Base-by-base conservation (phyloP, 192 early-diverging fungal genomes). In the Spizellomyces sp. region DNA sequence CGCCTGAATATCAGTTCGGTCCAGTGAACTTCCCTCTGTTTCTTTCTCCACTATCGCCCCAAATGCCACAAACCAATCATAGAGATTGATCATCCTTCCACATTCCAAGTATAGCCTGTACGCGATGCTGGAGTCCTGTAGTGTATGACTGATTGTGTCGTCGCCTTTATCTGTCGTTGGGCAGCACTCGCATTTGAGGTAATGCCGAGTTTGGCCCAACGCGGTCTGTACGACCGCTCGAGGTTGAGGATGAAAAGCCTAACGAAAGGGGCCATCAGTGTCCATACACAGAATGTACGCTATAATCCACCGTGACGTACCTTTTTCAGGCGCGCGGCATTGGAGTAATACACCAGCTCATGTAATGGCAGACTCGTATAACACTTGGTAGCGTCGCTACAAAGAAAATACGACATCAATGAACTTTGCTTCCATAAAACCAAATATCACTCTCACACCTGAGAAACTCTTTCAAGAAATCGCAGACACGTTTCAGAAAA, bases 81-180 rank as follows among this genome's bases (percentile, higher is more conserved):
- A 92, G 50, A 98, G 75, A 73, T 99, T 98, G 77, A 99, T 96
- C 83, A 98, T 79, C 65, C 91, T 86, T 4, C 95, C 94, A 75
- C 92, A 98, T 66, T 98, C 95, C 6, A 91, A 81, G 79, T 97
- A 94, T 10, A 98, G 83, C 55, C 90, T 88, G 74, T 99, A 99
- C 7, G 92, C 77, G 47, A 98, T 92, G 79, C 89, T 91, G 0
- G 90, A 93, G 76, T 99, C 97, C 58, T 92, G 83, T 74, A 91
- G 85, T 42, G 84, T 87, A 1, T 89, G 81, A 61, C 82, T 48
- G 19, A 96, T 80, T 10, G 79, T 73, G 19, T 65, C 73, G 9
- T 60, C 62, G 12, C 72, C 78, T 61, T 56, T 63, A 46, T 68
- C n/a, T 12, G 71, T 50, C n/a, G 55, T 52, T 8, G 77, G 70